These are phyloP conservation scores for Pyrus betulifolia DNA, from an alignment of 306 rosid species.

Conservation along the genomic window DNA sequence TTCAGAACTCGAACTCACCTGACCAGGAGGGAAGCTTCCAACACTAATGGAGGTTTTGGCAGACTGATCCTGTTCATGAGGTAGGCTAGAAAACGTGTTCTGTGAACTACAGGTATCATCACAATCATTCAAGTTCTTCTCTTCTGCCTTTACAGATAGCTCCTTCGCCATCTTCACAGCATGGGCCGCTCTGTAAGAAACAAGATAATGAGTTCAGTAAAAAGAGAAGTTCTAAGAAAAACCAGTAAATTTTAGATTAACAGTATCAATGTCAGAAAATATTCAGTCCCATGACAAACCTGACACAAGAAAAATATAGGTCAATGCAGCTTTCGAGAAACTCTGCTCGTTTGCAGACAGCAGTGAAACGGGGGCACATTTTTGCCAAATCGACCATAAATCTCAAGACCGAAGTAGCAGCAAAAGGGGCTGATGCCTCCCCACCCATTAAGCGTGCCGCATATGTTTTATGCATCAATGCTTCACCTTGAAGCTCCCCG, in stretches of 20 bases:
- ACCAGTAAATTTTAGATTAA: not conserved
- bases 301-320: slow-evolving; percentile 91
- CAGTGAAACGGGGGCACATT: slow-evolving; percentile 85
- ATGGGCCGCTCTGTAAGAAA: slow-evolving; percentile 76
- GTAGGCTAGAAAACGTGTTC: slow-evolving; percentile 82
- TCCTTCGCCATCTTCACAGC: slow-evolving; percentile 95
- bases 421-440: slow-evolving; percentile 98
- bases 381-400: slow-evolving; percentile 99
- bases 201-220: slow-evolving; percentile 15
- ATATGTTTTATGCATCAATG: slow-evolving; percentile 98
- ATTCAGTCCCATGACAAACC: slow-evolving; percentile 45
- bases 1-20: slow-evolving; percentile 87
- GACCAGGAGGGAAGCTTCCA: slow-evolving; percentile 92
- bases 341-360: slow-evolving; percentile 83
- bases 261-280: not conserved
- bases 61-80: slow-evolving; percentile 78
- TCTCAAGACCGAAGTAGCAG: slow-evolving; percentile 89
- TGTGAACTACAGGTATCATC: slow-evolving; percentile 89
- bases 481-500: slow-evolving; percentile 99
- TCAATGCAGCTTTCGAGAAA: slow-evolving; percentile 96
- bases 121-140: slow-evolving; percentile 58
- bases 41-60: slow-evolving; percentile 77
- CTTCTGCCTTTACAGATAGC: slow-evolving; percentile 73
- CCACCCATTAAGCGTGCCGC: slow-evolving; percentile 99
- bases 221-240: not conserved